Conservation (phyloP, 1,284 basidiomycete genomes). For the Microbotryum violaceum region DNA sequence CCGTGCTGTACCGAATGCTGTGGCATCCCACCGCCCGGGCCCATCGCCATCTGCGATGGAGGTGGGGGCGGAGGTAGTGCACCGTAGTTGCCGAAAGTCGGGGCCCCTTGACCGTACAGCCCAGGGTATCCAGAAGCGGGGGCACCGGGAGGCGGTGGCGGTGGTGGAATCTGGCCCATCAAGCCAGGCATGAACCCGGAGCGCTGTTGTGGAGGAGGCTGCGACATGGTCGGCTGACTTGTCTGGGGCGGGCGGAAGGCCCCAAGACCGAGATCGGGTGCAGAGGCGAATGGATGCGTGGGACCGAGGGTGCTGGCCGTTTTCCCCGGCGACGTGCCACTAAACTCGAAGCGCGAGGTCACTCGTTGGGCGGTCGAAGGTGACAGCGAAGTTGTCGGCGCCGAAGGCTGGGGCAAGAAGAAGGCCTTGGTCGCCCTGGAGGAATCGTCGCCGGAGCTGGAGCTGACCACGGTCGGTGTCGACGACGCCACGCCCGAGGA, state of each 20-base stretch:
- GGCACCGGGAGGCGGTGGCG: not conserved
- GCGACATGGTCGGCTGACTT: no score
- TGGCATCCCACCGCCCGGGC: no score
- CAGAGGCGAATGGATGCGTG: not conserved
- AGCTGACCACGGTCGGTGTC: not conserved
- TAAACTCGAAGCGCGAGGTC: slow-evolving; percentile 24
- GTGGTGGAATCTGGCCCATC: not conserved
- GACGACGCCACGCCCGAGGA: not conserved
- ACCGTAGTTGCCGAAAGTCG: no score
- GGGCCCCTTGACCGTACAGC: not conserved
- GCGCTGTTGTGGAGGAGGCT: no score
- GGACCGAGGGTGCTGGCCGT: not conserved
- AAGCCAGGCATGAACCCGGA: no score
- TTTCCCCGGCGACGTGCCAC: not conserved
- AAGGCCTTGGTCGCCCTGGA: slow-evolving; percentile 18
- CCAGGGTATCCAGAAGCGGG: not conserved
- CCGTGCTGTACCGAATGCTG: no score
- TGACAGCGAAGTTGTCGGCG: slow-evolving; percentile 22
- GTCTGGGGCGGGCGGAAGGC: not conserved
- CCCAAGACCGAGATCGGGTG: not conserved
- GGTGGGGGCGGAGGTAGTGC: no score
- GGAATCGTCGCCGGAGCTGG: slow-evolving; percentile 2
- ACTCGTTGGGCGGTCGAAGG: slow-evolving; percentile 18
- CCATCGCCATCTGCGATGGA: no score
- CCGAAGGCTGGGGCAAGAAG: slow-evolving; percentile 24